These are phyloP conservation scores for Myxozyma mucilagina DNA, from an alignment of 805 yeast species.

Conservation along the genomic window DNA sequence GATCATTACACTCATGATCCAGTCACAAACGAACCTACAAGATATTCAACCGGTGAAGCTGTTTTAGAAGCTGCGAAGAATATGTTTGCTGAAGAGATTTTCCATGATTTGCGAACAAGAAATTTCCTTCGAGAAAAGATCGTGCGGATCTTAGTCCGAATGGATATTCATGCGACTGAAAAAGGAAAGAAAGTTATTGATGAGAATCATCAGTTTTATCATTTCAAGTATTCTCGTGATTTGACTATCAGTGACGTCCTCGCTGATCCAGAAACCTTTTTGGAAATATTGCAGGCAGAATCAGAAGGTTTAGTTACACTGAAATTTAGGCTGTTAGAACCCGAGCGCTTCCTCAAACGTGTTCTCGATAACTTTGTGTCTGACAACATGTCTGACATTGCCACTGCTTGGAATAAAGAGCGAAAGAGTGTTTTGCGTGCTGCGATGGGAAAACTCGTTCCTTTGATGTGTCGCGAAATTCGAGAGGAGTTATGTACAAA, in stretches of 20 bases:
- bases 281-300: conserved; percentile 93
- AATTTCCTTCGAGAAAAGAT: conserved; percentile 59
- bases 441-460: conserved; percentile 67
- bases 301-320: conserved; percentile 62
- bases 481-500: conserved; percentile 78
- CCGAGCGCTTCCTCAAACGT: conserved; percentile 38
- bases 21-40: conserved; percentile 32
- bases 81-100: conserved; percentile 75
- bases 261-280: conserved; percentile 72
- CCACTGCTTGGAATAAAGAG: conserved; percentile 77
- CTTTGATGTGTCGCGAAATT: conserved; percentile 68
- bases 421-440: conserved; percentile 65
- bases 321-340: conserved; percentile 18
- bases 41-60: conserved; percentile 37
- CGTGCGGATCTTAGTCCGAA: conserved; percentile 56
- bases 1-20: conserved; percentile 38
- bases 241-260: conserved; percentile 75
- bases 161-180: conserved; percentile 77
- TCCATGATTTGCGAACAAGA: conserved; percentile 78
- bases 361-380: conserved; percentile 43
- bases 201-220: conserved; percentile 76
- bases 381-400: conserved; percentile 64
- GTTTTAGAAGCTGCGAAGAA: conserved; percentile 74
- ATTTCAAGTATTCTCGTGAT: conserved; percentile 86
- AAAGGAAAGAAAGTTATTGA: conserved; percentile 79